Conservation (phyloP, 352 stramenopile species). For the Pythium pectinolyticum region DNA sequence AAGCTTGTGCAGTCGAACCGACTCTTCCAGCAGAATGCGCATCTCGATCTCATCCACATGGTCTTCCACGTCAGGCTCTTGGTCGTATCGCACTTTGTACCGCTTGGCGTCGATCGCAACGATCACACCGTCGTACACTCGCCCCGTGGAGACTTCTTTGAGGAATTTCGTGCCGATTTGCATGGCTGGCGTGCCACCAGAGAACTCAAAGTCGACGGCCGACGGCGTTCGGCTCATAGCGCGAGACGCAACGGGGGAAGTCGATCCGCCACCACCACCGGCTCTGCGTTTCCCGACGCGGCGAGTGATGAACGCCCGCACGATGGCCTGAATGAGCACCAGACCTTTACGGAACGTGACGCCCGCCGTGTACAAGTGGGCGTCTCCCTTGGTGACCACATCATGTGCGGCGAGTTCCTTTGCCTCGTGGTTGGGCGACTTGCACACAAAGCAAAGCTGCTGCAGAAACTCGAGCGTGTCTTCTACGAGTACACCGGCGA, state of each 20-base stretch:
- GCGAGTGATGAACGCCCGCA: constrained; percentile 64
- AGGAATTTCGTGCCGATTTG: constrained; percentile 61
- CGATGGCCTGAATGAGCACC: constrained; percentile 65
- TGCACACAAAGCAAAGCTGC: constrained; percentile 68
- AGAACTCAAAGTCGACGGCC: background rate
- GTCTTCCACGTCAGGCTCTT: constrained; percentile 58
- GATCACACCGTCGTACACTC: constrained; percentile 70
- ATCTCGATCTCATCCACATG: constrained; percentile 83
- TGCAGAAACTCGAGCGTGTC: constrained; percentile 76
- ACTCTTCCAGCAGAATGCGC: constrained; percentile 76
- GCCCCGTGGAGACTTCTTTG: constrained; percentile 66
- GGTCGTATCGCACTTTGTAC: constrained; percentile 62
- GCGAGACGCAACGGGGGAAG: background rate
- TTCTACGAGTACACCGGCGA: constrained; percentile 61
- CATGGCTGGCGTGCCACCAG: constrained; percentile 35
- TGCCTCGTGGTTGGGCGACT: constrained; percentile 39
- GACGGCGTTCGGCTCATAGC: constrained; percentile 17
- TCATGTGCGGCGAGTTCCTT: constrained; percentile 58
- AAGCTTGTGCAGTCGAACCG: constrained; percentile 43
- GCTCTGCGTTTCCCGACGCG: constrained; percentile 42
- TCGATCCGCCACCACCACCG: background rate
- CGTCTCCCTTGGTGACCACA: constrained; percentile 64
- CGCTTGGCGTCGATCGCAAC: constrained; percentile 40
- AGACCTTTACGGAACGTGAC: constrained; percentile 75
- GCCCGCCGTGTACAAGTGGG: constrained; percentile 65